Base-by-base conservation (phyloP, 2,329 filamentous ascomycete species). In the Oidium heveae region DNA sequence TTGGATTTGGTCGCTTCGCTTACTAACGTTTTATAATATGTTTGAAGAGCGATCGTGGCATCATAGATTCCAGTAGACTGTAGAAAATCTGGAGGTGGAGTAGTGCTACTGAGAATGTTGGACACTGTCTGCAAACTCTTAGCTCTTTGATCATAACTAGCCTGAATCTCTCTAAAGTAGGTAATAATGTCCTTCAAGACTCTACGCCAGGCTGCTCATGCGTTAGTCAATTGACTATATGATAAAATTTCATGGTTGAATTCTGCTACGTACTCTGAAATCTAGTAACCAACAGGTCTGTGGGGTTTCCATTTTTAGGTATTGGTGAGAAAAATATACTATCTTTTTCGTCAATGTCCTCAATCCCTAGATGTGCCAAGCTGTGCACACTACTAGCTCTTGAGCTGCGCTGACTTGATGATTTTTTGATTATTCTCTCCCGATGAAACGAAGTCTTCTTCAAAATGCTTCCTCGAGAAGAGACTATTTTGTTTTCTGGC, bases 111-210 rank as follows among this genome's bases (percentile, higher is more conserved):
- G 62, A 93, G 77, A 16, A 87, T 76, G 63, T 88, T 88, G 54
- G 84, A 82, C 9, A 94, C 77, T 61, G 93, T 94, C 56, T 86
- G 67, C 4, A 94, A 72, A 8, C 82, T 78, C 66, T 95, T 96
- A 32, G 84, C 76, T 57, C 84, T 80, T 55, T 82, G 75, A 64
- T 98, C 89, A 67, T 95, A 95, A 51, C 88, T 85, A 53, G 76
- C 76, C 65, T 94, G 86, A 50, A 96, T 80, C 66, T 96, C 91
- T 62, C 86, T 81, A 66, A 95, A 96, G 67, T 94, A 96, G 55
- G 84, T 72, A 60, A 96, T 94, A 47, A 96, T 74, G 60, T 95
- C 88, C 66, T 96, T 96, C 54, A 98, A 75, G 15, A 95, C 76
- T 70, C 94, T 94, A 62, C 91, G 79, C 91, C 91, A 98, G 53